phyloP scores from a whole-genome alignment of 1,284 basidiomycete species.

The Heterobasidion irregulare region DNA sequence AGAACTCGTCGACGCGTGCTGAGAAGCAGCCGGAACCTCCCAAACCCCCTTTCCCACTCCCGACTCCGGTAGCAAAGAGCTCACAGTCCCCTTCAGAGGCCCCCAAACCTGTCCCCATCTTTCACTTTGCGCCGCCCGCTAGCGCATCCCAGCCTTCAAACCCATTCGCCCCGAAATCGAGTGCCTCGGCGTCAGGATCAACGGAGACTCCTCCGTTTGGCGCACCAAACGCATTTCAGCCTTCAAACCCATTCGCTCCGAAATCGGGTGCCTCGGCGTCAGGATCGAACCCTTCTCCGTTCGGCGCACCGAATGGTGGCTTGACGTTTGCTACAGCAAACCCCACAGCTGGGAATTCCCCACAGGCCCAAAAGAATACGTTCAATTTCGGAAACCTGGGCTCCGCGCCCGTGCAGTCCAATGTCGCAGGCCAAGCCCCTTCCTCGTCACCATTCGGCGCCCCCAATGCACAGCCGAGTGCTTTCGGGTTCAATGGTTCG shows the following conservation, averaged over 20 bases:
- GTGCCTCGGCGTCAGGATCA: no score
- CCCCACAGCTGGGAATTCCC: neutral
- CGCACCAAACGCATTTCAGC: neutral
- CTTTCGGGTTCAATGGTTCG: slow-evolving; percentile 23
- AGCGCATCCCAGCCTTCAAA: neutral
- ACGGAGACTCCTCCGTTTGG: no score
- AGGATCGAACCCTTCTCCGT: neutral
- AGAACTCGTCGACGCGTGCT: neutral
- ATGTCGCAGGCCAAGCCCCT: neutral
- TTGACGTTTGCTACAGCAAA: no score
- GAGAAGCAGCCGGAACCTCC: neutral
- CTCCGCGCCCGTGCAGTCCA: neutral
- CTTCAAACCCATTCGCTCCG: neutral
- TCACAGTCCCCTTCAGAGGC: no score
- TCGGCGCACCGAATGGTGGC: neutral
- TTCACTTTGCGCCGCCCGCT: neutral
- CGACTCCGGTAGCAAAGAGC: no score
- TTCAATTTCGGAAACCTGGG: neutral
- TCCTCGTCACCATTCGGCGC: slow-evolving; percentile 4
- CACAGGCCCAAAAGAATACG: neutral
- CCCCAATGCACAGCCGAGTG: slow-evolving; percentile 11
- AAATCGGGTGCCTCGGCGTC: no score
- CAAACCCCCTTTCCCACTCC: neutral
- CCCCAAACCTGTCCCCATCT: no score
- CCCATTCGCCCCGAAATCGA: no score